Conservation (phyloP, 2,329 filamentous ascomycete species). For the Trichoderma sp. region DNA sequence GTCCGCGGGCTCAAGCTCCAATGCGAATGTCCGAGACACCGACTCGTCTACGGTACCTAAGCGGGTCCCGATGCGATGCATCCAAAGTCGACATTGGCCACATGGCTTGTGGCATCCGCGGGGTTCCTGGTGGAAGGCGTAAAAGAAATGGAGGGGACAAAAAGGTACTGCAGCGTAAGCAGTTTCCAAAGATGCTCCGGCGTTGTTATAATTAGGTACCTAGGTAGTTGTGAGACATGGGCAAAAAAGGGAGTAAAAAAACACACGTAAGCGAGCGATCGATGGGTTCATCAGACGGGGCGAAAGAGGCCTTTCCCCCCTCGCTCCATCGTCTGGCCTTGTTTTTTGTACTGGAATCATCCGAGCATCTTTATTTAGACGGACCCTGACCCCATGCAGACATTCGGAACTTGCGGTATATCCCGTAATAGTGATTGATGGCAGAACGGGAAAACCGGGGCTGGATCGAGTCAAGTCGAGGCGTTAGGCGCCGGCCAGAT, state of each 20-base stretch:
- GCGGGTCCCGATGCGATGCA: too few relatives aligned
- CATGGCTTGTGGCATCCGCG: neutral
- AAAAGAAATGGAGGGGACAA: neutral
- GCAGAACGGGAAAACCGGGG: neutral
- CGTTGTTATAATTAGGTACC: slow-evolving; percentile 24
- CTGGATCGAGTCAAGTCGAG: neutral
- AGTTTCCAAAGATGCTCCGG: neutral
- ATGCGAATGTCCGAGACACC: neutral
- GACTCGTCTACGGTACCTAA: too few relatives aligned
- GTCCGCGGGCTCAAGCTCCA: neutral
- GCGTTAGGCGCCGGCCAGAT: neutral
- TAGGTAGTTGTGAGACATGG: neutral
- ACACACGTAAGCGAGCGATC: slow-evolving; percentile 6
- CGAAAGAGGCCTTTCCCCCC: too few relatives aligned
- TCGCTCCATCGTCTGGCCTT: neutral
- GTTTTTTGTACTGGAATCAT: neutral
- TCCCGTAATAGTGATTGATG: neutral
- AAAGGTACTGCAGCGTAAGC: neutral
- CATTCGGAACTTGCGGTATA: neutral
- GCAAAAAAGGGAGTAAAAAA: neutral
- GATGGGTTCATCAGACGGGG: slow-evolving; percentile 6
- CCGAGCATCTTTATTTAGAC: neutral
- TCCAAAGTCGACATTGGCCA: neutral
- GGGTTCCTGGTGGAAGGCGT: neutral
- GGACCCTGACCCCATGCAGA: neutral